Percentiles rank a stretch among this genome's conserved stretches.
These are phyloP conservation scores for Chlorella variabilis DNA, from an alignment of 163 green algal species.

Conservation along the genomic window DNA sequence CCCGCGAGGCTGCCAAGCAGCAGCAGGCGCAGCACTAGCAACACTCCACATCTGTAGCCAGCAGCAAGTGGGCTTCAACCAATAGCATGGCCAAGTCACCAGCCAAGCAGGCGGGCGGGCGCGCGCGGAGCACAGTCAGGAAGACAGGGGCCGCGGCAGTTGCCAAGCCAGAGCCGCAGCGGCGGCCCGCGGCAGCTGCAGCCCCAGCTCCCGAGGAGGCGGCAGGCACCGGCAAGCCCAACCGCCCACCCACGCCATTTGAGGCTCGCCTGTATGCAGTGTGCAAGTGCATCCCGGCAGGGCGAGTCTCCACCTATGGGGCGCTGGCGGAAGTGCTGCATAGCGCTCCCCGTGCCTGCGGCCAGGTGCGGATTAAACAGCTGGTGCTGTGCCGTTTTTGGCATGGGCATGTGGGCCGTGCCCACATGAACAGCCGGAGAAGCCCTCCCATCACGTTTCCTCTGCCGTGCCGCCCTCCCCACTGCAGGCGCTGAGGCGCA, in stretches of 20 bases:
- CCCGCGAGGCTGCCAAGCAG: slow-evolving; percentile 14
- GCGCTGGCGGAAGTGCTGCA: slow-evolving; percentile 65
- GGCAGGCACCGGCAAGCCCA: slow-evolving; percentile 32
- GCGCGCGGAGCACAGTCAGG: neutral
- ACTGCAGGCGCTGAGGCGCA: slow-evolving; percentile 72
- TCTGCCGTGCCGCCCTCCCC: neutral
- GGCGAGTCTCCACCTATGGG: slow-evolving; percentile 80
- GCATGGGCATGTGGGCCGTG: neutral
- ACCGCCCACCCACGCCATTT: slow-evolving; percentile 61
- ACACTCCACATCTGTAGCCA: too few relatives aligned
- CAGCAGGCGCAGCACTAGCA: neutral
- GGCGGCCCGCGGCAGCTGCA: neutral
- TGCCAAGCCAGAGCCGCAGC: neutral
- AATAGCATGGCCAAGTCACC: neutral
- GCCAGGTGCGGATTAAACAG: slow-evolving; percentile 54
- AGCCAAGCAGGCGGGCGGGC: neutral
- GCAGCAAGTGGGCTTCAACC: too few relatives aligned
- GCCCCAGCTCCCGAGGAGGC: neutral
- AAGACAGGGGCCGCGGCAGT: neutral
- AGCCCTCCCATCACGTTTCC: neutral
- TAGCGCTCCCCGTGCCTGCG: slow-evolving; percentile 68
- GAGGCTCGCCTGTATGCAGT: slow-evolving; percentile 60
- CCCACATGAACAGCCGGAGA: too few relatives aligned
- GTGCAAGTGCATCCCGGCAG: slow-evolving; percentile 69
- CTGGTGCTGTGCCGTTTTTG: neutral